These are phyloP conservation scores for Xylariaceae sp. DNA, from an alignment of 2,329 filamentous ascomycete genomes.

Conservation along the genomic window DNA sequence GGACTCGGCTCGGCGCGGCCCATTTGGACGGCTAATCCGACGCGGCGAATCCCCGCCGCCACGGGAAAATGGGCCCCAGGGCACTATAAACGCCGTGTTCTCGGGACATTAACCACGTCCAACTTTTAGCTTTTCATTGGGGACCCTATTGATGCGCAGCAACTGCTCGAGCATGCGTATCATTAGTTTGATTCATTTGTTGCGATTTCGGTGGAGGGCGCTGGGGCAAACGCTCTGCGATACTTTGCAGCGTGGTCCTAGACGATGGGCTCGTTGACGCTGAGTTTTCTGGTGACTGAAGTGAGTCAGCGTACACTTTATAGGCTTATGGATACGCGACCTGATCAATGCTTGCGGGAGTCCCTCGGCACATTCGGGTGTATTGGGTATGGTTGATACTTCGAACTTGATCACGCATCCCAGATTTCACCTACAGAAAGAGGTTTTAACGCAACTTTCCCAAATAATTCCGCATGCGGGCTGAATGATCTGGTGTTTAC, in stretches of 20 bases:
- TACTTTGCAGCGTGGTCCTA: neutral
- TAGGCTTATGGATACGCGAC: neutral
- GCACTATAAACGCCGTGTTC: neutral
- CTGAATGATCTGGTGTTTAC: neutral
- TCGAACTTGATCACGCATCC: neutral
- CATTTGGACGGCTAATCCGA: neutral
- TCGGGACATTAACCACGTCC: too few species aligned
- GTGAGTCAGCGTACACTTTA: neutral
- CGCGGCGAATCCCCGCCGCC: too few species aligned
- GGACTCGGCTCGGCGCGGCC: neutral
- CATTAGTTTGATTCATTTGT: neutral
- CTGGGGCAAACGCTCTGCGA: neutral
- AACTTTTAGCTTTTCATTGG: neutral
- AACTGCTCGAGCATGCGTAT: neutral
- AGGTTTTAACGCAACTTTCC: neutral
- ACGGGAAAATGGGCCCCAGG: neutral
- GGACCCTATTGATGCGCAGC: too few species aligned
- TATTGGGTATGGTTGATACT: neutral
- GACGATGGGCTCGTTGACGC: neutral
- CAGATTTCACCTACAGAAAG: neutral
- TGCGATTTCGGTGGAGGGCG: too few species aligned
- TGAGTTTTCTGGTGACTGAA: neutral
- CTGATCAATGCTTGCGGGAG: neutral
- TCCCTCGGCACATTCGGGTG: neutral
- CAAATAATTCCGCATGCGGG: neutral